Evolutionary conservation across 2,329 filamentous ascomycete genomes (phyloP).

Genomic region (Pseudogymnoascus destructans): DNA sequence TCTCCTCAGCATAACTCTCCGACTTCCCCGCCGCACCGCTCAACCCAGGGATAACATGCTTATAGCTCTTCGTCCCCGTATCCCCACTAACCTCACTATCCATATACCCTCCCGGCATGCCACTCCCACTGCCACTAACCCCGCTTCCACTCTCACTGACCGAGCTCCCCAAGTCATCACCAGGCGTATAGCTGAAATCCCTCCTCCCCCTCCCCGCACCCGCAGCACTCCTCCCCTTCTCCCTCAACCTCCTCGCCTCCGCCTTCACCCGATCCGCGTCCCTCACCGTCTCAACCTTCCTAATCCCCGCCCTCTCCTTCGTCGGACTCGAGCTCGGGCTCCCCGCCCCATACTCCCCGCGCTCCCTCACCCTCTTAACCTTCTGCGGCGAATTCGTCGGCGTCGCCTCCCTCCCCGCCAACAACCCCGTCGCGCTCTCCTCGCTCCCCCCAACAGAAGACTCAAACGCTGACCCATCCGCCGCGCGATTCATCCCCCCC

Average conservation of each 20-base stretch:
- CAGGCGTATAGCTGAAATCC: conserved; percentile 24
- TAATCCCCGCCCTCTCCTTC: conserved; percentile 10
- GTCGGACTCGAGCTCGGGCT: background rate
- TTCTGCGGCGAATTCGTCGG: conserved; percentile 40
- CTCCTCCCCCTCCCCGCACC: conserved; percentile 13
- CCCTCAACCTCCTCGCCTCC: conserved; percentile 42
- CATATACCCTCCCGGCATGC: conserved; percentile 18
- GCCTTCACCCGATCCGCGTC: conserved; percentile 42
- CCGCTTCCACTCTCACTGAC: conserved; percentile 12
- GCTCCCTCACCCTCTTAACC: background rate
- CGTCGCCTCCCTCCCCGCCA: conserved; percentile 43
- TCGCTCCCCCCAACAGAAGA: conserved; percentile 23
- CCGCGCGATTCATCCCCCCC: conserved; percentile 73
- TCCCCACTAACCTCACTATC: conserved; percentile 20
- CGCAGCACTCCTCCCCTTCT: conserved; percentile 33
- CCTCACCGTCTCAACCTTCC: conserved; percentile 27
- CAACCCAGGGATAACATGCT: conserved; percentile 25
- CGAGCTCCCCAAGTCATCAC: conserved; percentile 22
- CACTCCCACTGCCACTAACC: conserved; percentile 2
- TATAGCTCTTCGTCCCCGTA: conserved; percentile 26
- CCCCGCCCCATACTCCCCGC: background rate
- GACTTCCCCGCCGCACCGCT: conserved; percentile 11
- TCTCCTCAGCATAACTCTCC: conserved; percentile 13
- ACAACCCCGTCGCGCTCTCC: conserved; percentile 37
- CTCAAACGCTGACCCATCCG: conserved; percentile 60